These are phyloP conservation scores for Eremothecium sinecaudum DNA, from an alignment of 1,139 yeast species.

Conservation along the genomic window DNA sequence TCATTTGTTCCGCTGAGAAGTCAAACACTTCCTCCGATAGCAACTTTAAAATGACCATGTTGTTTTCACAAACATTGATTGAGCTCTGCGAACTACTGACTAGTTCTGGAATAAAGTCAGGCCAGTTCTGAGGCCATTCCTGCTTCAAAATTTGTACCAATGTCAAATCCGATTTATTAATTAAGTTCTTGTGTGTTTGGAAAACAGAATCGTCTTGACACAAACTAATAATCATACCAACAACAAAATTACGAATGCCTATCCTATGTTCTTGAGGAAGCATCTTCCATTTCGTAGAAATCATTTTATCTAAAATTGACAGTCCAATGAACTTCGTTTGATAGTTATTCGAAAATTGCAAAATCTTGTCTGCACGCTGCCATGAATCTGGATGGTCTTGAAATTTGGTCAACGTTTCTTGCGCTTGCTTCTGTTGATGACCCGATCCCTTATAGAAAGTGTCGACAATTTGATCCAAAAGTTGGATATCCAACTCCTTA, in stretches of 20 bases:
- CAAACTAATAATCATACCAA: constrained; percentile 84
- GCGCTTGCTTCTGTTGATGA: constrained; percentile 73
- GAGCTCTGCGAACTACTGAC: constrained; percentile 78
- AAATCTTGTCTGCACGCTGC: constrained; percentile 86
- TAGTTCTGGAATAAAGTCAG: constrained; percentile 88
- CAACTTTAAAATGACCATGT: constrained; percentile 82
- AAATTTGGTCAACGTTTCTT: constrained; percentile 70
- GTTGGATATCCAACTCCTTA: constrained; percentile 66
- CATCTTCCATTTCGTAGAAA: constrained; percentile 88
- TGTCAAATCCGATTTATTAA: constrained; percentile 88
- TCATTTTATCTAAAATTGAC: constrained; percentile 79
- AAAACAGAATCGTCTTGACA: constrained; percentile 80
- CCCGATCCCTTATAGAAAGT: constrained; percentile 84
- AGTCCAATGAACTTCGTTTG: constrained; percentile 90
- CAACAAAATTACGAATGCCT: constrained; percentile 88
- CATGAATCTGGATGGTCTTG: constrained; percentile 95
- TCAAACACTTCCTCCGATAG: constrained; percentile 95
- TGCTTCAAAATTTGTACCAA: constrained; percentile 89
- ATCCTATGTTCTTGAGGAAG: constrained; percentile 76
- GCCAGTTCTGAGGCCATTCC: constrained; percentile 99
- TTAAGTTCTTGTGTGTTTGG: constrained; percentile 66
- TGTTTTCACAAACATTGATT: constrained; percentile 91
- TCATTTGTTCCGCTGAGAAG: constrained; percentile 87
- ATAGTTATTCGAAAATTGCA: constrained; percentile 67
- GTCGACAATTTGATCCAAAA: constrained; percentile 77